Conservation (phyloP, 805 yeast genomes). For the Saccharomyces eubayanus region DNA sequence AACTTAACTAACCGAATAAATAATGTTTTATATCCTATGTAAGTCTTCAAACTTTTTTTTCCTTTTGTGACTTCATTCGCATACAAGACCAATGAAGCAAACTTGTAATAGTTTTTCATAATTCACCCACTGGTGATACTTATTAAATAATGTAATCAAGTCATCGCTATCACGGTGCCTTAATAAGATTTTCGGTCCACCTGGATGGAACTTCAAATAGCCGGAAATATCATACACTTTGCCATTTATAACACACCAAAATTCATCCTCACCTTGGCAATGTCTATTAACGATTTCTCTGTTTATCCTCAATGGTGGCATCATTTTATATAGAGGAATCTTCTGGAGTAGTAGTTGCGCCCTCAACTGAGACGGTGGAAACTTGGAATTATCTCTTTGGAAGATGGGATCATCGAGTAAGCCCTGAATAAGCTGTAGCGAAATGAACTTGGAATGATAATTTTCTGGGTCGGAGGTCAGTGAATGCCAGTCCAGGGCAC, state of each 20-base stretch:
- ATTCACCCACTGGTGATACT: constrained; percentile 76
- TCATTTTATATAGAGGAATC: constrained; percentile 7
- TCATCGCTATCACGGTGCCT: constrained; percentile 63
- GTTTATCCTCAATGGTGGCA: constrained; percentile 45
- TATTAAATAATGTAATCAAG: constrained; percentile 66
- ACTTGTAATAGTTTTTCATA: constrained; percentile 70
- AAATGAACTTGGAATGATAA: constrained; percentile 9
- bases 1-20: not conserved
- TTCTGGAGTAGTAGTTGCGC: not conserved
- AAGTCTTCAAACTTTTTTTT: not conserved
- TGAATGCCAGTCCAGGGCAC: constrained; percentile 29
- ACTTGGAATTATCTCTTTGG: not conserved
- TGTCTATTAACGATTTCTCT: constrained; percentile 55
- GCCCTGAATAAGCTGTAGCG: constrained; percentile 10
- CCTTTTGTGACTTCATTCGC: not conserved
- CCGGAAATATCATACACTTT: constrained; percentile 82
- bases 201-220: constrained; percentile 84
- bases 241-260: constrained; percentile 78
- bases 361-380: not conserved
- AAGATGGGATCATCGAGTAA: constrained; percentile 7
- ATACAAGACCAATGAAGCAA: constrained; percentile 59
- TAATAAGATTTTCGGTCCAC: constrained; percentile 74
- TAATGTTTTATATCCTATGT: not conserved
- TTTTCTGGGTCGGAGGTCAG: constrained; percentile 4
- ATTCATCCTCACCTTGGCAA: constrained; percentile 46